A percentile compares a stretch with the other conserved stretches of the same genome.
These are phyloP conservation scores for Tuber umbilicatum DNA, from an alignment of 495 filamentous ascomycete genomes.

Conservation along the genomic window DNA sequence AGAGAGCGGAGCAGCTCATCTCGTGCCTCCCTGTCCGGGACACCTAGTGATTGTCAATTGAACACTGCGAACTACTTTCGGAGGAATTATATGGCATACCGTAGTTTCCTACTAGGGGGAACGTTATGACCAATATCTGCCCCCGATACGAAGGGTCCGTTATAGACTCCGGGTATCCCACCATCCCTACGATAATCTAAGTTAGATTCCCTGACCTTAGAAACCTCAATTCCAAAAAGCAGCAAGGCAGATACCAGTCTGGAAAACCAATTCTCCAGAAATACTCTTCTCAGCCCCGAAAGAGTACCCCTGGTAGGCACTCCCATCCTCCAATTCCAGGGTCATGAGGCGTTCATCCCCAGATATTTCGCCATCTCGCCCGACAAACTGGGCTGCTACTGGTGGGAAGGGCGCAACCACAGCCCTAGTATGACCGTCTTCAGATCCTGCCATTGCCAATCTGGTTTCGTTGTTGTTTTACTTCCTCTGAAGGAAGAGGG, in stretches of 20 bases:
- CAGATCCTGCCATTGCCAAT: constrained; percentile 18
- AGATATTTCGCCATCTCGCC: constrained; percentile 35
- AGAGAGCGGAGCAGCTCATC: constrained; percentile 76
- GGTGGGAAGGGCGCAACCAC: constrained; percentile 47
- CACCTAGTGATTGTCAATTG: constrained; percentile 41
- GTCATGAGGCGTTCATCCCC: constrained; percentile 58
- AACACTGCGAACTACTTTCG: background rate
- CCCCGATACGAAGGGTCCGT: constrained; percentile 90
- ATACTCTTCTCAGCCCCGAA: constrained; percentile 89
- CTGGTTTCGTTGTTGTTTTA: background rate
- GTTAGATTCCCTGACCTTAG: constrained; percentile 12
- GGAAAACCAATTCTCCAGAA: constrained; percentile 95
- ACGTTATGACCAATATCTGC: constrained; percentile 85
- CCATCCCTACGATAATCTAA: constrained; percentile 61
- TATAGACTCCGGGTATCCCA: constrained; percentile 92
- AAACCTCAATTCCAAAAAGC: background rate
- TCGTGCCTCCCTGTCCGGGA: constrained; percentile 73
- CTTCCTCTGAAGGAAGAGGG: background rate
- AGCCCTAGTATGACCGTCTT: constrained; percentile 11
- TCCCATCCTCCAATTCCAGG: constrained; percentile 86
- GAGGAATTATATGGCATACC: constrained; percentile 44
- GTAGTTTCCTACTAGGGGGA: constrained; percentile 89
- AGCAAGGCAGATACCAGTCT: constrained; percentile 52
- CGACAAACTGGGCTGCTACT: constrained; percentile 49
- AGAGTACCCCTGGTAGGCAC: constrained; percentile 82